These are phyloP conservation scores for Melampsora americana DNA, from an alignment of 1,284 basidiomycete genomes.

Conservation along the genomic window DNA sequence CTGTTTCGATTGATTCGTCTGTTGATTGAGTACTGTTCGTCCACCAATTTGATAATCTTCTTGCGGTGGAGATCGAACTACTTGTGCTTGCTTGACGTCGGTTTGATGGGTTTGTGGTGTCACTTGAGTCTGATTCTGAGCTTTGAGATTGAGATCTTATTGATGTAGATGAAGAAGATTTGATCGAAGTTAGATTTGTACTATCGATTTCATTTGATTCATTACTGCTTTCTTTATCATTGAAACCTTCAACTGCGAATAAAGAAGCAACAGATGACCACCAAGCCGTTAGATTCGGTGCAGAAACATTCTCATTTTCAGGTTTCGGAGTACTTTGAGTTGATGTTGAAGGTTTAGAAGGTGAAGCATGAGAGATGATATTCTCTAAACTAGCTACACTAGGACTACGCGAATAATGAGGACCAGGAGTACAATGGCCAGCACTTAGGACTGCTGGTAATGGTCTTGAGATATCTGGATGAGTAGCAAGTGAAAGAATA, in stretches of 20 bases:
- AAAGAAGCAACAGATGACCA: neutral
- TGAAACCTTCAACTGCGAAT: neutral
- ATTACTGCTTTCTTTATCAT: neutral
- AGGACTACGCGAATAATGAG: conserved; percentile 1
- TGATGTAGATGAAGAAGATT: neutral
- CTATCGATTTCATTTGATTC: no score
- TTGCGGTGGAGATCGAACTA: neutral
- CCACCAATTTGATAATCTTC: neutral
- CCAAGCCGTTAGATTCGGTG: neutral
- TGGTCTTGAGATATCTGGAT: conserved; percentile 14
- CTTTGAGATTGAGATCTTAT: neutral
- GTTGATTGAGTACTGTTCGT: neutral
- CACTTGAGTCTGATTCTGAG: neutral
- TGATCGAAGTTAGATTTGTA: neutral
- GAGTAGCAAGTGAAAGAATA: conserved; percentile 5
- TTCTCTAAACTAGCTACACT: neutral
- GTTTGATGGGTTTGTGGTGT: neutral
- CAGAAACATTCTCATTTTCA: neutral
- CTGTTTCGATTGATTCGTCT: neutral
- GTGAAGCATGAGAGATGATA: conserved; percentile 6
- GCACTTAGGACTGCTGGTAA: neutral
- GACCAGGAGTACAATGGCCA: neutral
- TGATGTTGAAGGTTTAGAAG: neutral
- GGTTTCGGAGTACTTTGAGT: neutral
- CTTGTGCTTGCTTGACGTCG: neutral